Percentiles rank a stretch among this genome's conserved stretches.
Conservation (phyloP, 345 rosid species). For the Citrus medica region DNA sequence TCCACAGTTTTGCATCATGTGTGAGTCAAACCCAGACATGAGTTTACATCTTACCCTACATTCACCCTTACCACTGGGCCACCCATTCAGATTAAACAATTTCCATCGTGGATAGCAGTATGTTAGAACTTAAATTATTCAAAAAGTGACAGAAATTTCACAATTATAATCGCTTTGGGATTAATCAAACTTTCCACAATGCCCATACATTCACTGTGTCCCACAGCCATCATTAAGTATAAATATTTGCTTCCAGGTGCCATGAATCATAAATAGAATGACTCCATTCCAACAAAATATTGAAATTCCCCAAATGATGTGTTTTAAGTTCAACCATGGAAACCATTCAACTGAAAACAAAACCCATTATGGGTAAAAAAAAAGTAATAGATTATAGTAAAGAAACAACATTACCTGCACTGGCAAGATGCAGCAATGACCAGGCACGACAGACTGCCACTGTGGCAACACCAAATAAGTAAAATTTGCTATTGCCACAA, state of each 20-base stretch:
- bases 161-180: background rate
- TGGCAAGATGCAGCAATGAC: constrained; percentile 90
- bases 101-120: background rate
- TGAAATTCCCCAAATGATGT: background rate
- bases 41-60: background rate
- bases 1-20: background rate
- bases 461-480: constrained; percentile 86
- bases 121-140: background rate
- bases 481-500: constrained; percentile 84
- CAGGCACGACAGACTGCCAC: constrained; percentile 68
- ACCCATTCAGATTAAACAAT: background rate
- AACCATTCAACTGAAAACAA: background rate
- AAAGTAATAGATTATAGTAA: background rate
- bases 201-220: background rate
- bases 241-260: background rate
- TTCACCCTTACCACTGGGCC: background rate
- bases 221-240: background rate
- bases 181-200: background rate
- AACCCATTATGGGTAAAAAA: background rate
- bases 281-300: background rate
- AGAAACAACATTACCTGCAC: constrained; percentile 50
- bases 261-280: background rate
- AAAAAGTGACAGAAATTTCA: background rate
- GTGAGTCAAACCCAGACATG: background rate
- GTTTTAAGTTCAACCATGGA: background rate